Conservation (phyloP, 2,329 filamentous ascomycete genomes). For the Apiospora malaysiana region DNA sequence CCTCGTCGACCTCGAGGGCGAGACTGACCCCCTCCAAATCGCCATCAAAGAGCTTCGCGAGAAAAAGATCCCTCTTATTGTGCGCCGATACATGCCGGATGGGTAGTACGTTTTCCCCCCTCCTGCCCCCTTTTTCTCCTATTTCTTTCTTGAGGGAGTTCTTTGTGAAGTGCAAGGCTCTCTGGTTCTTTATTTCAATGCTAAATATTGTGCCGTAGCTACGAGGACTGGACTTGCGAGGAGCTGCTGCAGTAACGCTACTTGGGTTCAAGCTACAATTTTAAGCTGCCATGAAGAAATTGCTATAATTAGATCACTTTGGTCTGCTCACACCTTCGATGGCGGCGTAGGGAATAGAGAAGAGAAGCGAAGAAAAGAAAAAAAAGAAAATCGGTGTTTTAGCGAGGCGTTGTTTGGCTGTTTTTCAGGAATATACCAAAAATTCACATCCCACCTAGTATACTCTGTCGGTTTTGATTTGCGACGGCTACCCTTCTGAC, state of each 20-base stretch:
- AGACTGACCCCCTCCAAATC: conserved; percentile 97
- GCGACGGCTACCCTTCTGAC: background rate
- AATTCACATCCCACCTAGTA: background rate
- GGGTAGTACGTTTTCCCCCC: conserved; percentile 73
- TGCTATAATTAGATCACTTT: background rate
- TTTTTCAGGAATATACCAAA: conserved; percentile 22
- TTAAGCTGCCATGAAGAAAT: background rate
- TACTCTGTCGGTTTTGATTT: background rate
- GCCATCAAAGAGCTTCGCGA: conserved; percentile 96
- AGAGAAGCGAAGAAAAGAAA: conserved; percentile 5
- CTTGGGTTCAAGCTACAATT: background rate
- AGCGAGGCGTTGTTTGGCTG: conserved; percentile 22
- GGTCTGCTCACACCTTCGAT: background rate
- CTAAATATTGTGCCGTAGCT: conserved; percentile 59
- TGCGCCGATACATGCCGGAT: conserved; percentile 94
- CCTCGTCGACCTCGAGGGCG: conserved; percentile 93
- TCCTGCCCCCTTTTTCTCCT: conserved; percentile 26
- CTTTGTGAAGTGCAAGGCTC: background rate
- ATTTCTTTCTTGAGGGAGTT: no score
- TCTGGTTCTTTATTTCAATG: background rate
- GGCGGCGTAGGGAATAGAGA: conserved; percentile 2
- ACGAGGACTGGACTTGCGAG: conserved; percentile 99
- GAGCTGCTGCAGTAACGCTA: conserved; percentile 73
- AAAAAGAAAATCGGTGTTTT: conserved; percentile 18
- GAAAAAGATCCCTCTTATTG: conserved; percentile 97